Percentiles rank a stretch among this genome's conserved stretches.
These are phyloP conservation scores for Rhipidocladum racemiflorum DNA, from an alignment of 176 grass and related monocot species.

Conservation along the genomic window DNA sequence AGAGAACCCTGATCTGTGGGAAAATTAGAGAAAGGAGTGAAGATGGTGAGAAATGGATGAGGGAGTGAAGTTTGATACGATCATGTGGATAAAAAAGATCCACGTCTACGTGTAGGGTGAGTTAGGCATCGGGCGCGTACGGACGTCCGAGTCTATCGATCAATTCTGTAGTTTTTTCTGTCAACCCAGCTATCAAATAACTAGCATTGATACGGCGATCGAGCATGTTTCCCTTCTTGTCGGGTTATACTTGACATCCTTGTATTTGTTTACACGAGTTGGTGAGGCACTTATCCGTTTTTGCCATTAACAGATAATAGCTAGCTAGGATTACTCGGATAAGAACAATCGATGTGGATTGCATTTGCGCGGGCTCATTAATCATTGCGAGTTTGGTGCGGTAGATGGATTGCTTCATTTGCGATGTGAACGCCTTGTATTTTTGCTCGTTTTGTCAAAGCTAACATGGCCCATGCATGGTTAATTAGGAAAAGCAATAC, in stretches of 20 bases:
- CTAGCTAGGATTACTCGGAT: neutral
- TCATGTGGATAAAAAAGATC: no score
- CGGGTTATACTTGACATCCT: conserved; percentile 11
- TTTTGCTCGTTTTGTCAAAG: conserved; percentile 23
- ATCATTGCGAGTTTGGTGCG: neutral
- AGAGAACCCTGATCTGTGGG: no score
- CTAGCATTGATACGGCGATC: neutral
- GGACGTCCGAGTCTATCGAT: no score
- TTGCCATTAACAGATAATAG: neutral
- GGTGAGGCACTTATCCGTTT: conserved; percentile 20
- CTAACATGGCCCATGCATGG: conserved; percentile 21
- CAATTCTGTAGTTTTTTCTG: no score
- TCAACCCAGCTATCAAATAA: neutral
- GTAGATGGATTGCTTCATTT: conserved; percentile 12
- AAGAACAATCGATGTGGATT: conserved; percentile 41
- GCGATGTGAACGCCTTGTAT: neutral
- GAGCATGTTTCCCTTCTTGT: neutral
- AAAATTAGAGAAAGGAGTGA: no score
- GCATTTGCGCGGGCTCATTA: neutral
- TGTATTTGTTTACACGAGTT: conserved; percentile 11
- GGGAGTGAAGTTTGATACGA: no score
- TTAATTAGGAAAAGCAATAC: neutral
- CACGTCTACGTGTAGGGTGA: no score
- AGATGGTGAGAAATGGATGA: no score
- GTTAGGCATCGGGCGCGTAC: no score